phyloP scores from a whole-genome alignment of 129 eudicot species.

The Centella asiatica region DNA sequence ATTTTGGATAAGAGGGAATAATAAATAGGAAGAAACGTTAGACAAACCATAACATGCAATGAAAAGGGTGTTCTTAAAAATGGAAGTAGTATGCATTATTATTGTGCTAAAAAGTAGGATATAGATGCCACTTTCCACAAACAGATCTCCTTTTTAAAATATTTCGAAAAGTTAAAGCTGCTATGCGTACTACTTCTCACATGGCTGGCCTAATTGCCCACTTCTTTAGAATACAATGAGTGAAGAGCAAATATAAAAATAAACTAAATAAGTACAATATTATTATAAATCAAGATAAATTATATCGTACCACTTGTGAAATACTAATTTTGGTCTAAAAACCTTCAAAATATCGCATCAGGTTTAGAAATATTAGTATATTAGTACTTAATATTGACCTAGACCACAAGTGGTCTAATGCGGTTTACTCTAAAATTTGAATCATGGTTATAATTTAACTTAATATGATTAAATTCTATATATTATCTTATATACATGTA shows the following conservation, averaged over 20 bases:
- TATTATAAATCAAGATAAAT: neutral
- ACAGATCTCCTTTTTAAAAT: neutral
- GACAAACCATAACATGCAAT: neutral
- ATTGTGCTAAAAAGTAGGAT: slow-evolving; percentile 3
- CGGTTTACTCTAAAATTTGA: too few relatives aligned
- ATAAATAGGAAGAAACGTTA: neutral
- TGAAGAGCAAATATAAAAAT: neutral
- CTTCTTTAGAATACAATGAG: neutral
- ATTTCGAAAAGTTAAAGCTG: neutral
- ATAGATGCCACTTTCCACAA: neutral
- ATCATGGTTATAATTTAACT: too few relatives aligned
- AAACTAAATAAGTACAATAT: neutral
- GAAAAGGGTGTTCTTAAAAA: neutral
- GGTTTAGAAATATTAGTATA: too few relatives aligned
- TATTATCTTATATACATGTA: too few relatives aligned
- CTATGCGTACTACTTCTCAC: slow-evolving; percentile 1
- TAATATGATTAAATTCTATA: too few relatives aligned
- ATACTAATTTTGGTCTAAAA: too few relatives aligned
- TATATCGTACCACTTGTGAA: too few relatives aligned
- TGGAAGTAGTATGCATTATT: slow-evolving; percentile 2
- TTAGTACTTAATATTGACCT: too few relatives aligned
- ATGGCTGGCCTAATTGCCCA: slow-evolving; percentile 7
- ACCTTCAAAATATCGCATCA: too few relatives aligned
- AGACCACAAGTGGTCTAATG: too few relatives aligned
- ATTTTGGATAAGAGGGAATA: too few relatives aligned